Base-by-base conservation (phyloP, 1,139 yeast species). In the Magnusiomyces magnusii region DNA sequence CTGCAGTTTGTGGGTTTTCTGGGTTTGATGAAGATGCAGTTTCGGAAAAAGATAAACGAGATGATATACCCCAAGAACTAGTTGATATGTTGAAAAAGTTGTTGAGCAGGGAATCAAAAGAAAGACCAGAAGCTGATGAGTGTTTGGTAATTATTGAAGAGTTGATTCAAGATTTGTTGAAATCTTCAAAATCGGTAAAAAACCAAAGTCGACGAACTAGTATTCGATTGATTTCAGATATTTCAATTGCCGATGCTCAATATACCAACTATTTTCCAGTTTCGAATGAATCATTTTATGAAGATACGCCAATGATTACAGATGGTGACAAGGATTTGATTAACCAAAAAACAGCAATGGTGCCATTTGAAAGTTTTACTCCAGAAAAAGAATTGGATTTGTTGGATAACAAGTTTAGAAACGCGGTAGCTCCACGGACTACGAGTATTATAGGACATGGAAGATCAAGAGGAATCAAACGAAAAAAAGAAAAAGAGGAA, bases 101-200 rank as follows among this genome's bases (percentile, higher is more conserved):
- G 62, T 69, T 80, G 1, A 68, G 74, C 1, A 64, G 67, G 2
- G 64, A 75, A 27, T 77, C 81, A 0, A 58, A 57, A 0, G 61
- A 67, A 3, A 76, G 90, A 53, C 82, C 84, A 2, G 65, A 73
- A 2, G 78, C 84, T 1, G 71, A 67, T 0, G 76, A 77, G 24
- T 70, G 82, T 0, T 65, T 78, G 24, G 57, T 63, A 0, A 63
- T 64, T 9, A 61, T 80, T 56, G 69, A 70, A 41, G 3, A 9
- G n/a, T 41, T 52, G 23, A 21, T 36, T 13, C 47, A 41, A 52
- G 31, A 50, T 15, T n/a, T 21, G 17, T 10, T 3, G 36, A 31
- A 28, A 47, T 9, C n/a, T 13, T 24, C 21, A 17, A 23, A 24
- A 25, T 47, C 17, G 17, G 5, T 25, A 15, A 25, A 28, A 47